These are phyloP conservation scores for Eucalyptus curtisii DNA, from an alignment of 345 rosid genomes.

Conservation along the genomic window DNA sequence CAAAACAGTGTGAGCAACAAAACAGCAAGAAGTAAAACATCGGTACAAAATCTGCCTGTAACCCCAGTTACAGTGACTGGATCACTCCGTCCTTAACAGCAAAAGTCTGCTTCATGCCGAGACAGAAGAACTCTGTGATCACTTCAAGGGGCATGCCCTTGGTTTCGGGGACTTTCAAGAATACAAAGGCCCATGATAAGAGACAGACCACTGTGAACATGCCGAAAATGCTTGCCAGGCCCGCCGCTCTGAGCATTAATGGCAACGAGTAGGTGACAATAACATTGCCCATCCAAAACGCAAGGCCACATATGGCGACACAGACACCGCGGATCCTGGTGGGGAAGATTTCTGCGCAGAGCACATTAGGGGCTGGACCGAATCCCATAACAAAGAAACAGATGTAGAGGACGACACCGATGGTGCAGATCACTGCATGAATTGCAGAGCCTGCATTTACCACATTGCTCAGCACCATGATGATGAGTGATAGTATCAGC, in stretches of 20 bases:
- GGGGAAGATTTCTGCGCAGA: constrained; percentile 94
- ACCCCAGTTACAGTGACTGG: not conserved
- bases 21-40: not conserved
- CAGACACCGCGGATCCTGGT: constrained; percentile 87
- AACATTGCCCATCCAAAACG: constrained; percentile 74
- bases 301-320: constrained; percentile 81
- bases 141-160: constrained; percentile 99
- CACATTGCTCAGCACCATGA: constrained; percentile 47
- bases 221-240: constrained; percentile 84
- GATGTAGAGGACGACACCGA: constrained; percentile 58
- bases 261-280: constrained; percentile 87
- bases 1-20: not conserved
- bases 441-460: constrained; percentile 37
- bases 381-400: constrained; percentile 98
- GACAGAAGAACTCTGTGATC: constrained; percentile 73
- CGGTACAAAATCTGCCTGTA: not conserved
- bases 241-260: constrained; percentile 55
- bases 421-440: constrained; percentile 60
- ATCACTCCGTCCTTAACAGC: constrained; percentile 36
- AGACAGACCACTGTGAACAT: constrained; percentile 60
- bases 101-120: constrained; percentile 69
- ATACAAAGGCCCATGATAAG: constrained; percentile 62
- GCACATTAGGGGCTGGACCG: constrained; percentile 91
- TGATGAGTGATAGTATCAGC: constrained; percentile 45
- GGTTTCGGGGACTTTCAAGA: constrained; percentile 81